Conservation (phyloP, 495 filamentous ascomycete species). For the Aspergillus homomorphus region DNA sequence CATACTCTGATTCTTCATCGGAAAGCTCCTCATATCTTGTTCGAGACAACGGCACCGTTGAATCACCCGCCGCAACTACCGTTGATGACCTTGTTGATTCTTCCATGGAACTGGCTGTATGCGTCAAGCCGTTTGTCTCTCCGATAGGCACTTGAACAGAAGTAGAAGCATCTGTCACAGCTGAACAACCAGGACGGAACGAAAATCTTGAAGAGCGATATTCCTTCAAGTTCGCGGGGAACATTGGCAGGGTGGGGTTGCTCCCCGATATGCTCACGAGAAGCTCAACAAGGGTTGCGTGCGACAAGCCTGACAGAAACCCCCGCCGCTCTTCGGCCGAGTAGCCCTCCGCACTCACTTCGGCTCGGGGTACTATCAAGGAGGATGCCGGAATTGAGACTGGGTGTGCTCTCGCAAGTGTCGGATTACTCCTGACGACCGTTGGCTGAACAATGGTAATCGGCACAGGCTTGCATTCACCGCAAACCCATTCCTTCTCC, state of each 20-base stretch:
- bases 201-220: conserved; percentile 26
- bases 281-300: conserved; percentile 40
- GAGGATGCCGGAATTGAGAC: conserved; percentile 8
- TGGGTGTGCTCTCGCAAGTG: conserved; percentile 16
- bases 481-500: conserved; percentile 77
- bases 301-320: conserved; percentile 42
- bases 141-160: conserved; percentile 13
- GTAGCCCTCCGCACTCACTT: conserved; percentile 28
- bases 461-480: conserved; percentile 55
- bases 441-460: conserved; percentile 25
- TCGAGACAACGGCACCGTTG: conserved; percentile 4
- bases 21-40: conserved; percentile 15
- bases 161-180: conserved; percentile 3
- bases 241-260: conserved; percentile 38
- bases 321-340: conserved; percentile 34
- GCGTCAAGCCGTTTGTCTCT: background rate
- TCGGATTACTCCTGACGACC: conserved; percentile 23
- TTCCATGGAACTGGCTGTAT: background rate
- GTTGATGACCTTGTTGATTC: background rate
- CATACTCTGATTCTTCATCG: conserved; percentile 34
- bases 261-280: conserved; percentile 33
- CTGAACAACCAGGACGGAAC: conserved; percentile 7
- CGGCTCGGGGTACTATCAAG: conserved; percentile 11
- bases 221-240: conserved; percentile 32
- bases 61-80: background rate